Conservation (phyloP, 345 rosid species). For the Conringia planisiliqua region DNA sequence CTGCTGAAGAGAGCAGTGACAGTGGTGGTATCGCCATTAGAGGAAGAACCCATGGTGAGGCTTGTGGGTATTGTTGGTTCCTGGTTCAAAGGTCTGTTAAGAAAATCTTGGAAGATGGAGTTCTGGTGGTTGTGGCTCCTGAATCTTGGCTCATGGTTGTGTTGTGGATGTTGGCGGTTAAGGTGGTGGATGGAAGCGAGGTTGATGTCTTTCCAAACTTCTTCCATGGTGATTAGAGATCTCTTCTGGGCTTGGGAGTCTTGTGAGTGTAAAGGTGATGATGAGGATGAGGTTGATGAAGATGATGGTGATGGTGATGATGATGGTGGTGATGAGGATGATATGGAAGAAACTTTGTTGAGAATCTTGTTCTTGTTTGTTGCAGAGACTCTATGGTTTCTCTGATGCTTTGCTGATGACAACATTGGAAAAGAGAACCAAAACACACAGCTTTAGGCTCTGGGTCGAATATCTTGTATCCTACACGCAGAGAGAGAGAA, state of each 20-base stretch:
- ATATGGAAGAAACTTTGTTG: slow-evolving; percentile 21
- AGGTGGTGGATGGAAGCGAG: slow-evolving; percentile 46
- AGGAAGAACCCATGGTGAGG: slow-evolving; percentile 21
- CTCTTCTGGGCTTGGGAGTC: slow-evolving; percentile 22
- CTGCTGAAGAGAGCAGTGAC: slow-evolving; percentile 26
- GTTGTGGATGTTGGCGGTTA: slow-evolving; percentile 32
- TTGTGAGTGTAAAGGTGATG: slow-evolving; percentile 9
- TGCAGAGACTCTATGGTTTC: slow-evolving; percentile 21
- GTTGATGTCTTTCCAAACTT: slow-evolving; percentile 77
- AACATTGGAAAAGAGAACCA: slow-evolving; percentile 32
- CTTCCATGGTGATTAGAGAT: slow-evolving; percentile 57
- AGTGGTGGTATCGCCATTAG: neutral
- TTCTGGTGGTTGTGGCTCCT: slow-evolving; percentile 15
- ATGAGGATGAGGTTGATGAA: slow-evolving; percentile 1
- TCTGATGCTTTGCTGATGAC: slow-evolving; percentile 29
- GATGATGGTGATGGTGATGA: neutral
- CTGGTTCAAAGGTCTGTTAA: slow-evolving; percentile 38
- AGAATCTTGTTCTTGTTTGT: slow-evolving; percentile 25
- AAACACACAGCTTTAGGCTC: slow-evolving; percentile 28
- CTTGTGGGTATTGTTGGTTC: slow-evolving; percentile 36
- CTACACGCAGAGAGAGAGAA: slow-evolving; percentile 16
- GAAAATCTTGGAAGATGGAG: slow-evolving; percentile 67
- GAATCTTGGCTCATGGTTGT: slow-evolving; percentile 24
- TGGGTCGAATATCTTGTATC: slow-evolving; percentile 30
- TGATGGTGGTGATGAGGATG: slow-evolving; percentile 17